Base-by-base conservation (phyloP, 2,329 filamentous ascomycete species). In the Pestalotiopsis sp. region DNA sequence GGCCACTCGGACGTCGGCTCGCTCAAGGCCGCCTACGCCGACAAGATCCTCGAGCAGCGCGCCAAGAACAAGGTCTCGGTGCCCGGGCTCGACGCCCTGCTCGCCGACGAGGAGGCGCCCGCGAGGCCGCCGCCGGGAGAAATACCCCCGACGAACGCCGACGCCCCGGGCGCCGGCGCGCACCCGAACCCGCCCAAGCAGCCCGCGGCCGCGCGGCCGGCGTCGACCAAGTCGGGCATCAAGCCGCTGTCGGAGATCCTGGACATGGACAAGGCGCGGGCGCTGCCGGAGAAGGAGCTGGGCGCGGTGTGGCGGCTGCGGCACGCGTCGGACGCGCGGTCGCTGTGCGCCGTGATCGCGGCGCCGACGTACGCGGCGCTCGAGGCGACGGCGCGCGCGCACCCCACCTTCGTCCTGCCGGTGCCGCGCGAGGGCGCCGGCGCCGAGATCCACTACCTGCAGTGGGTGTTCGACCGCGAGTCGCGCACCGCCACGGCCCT, bases 371-470 rank as follows among this genome's bases (percentile, higher is more conserved):
- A 95, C 83, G 78, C 83, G 41, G 85, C 88, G 65, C 93, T 99
- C 77, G 89, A 91, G 71, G 79, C 82, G 0, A 89, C 90, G 2
- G 96, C 95, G 14, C 90, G 89, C 72, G 84, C 84, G 65, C 89
- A 95, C 78, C 96, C 96, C 14, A 91, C 94, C 74, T 99, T 99
- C 82, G 91, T 99, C 67, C 88, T 99, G 1, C 96, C 96, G 0
- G 87, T 98, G 6, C 93, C 93, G 72, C 93, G 88, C 80, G 82
- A 82, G 61, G 82, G 80, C 27, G 84, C 85, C 72, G 93, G 93
- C 65, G 93, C 94, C 61, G 96, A 98, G 80, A 94, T 99, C 60
- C 96, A 99, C 82, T 97, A 97, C 80, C 82, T 99, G 71, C 95
- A 99, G 81, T 99, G 97, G 94, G 93, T 92, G 0, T 98, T 97